Conservation (phyloP, 2,329 filamentous ascomycete genomes). For the Monosporascus sp. region DNA sequence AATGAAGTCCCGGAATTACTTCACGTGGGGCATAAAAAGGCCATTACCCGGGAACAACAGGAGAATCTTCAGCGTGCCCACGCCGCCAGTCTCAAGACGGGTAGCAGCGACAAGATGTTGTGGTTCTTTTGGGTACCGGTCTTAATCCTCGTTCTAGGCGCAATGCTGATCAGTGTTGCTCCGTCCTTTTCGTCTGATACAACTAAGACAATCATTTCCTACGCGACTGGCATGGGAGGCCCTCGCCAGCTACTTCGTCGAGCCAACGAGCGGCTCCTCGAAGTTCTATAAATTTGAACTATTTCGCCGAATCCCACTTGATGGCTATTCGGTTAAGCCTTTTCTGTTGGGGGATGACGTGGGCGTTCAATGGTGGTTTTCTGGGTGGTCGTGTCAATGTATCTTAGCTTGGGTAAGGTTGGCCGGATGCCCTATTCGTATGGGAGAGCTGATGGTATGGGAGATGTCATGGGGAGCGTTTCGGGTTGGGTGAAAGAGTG, state of each 20-base stretch:
- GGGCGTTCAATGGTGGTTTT: background rate
- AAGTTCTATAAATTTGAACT: background rate
- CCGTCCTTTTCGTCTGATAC: background rate
- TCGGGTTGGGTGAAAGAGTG: too few species aligned
- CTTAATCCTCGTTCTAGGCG: background rate
- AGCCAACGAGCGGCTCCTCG: background rate
- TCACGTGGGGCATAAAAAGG: slow-evolving; percentile 57
- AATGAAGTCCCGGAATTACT: slow-evolving; percentile 37
- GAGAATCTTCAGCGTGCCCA: slow-evolving; percentile 57
- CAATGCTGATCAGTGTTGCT: background rate
- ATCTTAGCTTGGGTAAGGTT: background rate
- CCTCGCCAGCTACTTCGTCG: background rate
- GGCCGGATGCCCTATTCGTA: background rate
- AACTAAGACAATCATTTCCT: background rate
- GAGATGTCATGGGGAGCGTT: too few species aligned
- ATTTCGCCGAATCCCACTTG: background rate
- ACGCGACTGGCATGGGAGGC: background rate
- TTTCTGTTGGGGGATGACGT: background rate
- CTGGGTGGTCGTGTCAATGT: background rate
- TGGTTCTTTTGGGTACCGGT: slow-evolving; percentile 61
- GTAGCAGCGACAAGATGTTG: slow-evolving; percentile 59
- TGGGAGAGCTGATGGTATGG: too few species aligned
- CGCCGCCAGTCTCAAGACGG: slow-evolving; percentile 56
- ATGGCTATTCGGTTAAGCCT: background rate
- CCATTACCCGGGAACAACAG: slow-evolving; percentile 60